Conservation (phyloP, 345 rosid genomes). For the Iberis pinnata region DNA sequence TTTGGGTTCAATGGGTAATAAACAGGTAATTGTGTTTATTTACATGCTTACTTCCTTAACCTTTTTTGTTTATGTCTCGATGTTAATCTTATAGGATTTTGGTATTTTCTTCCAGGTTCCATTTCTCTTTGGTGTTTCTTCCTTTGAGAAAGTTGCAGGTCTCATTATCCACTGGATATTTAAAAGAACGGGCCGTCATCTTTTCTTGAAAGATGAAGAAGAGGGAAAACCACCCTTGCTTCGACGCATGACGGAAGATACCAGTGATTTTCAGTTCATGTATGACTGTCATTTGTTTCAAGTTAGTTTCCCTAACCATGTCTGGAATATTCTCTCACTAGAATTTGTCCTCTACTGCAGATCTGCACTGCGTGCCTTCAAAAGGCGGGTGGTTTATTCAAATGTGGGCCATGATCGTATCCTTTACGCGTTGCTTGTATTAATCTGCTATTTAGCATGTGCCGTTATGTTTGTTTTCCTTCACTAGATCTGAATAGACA, state of each 20-base stretch:
- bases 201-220: constrained; percentile 79
- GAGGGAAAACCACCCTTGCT: constrained; percentile 82
- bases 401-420: constrained; percentile 88
- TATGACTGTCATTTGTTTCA: constrained; percentile 25
- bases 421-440: constrained; percentile 32
- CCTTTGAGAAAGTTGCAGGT: constrained; percentile 77
- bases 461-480: constrained; percentile 31
- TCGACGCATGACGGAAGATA: constrained; percentile 67
- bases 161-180: constrained; percentile 88
- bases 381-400: constrained; percentile 83
- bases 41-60: neutral
- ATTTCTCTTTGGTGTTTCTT: constrained; percentile 88
- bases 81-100: neutral
- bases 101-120: constrained; percentile 60
- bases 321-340: constrained; percentile 10
- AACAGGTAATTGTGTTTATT: constrained; percentile 46
- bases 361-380: constrained; percentile 74
- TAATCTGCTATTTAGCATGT: constrained; percentile 2
- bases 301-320: constrained; percentile 13
- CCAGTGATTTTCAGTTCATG: constrained; percentile 59
- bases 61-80: neutral
- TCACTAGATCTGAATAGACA: constrained; percentile 47
- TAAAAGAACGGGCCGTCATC: constrained; percentile 90
- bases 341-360: constrained; percentile 37
- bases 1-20: constrained; percentile 95